phyloP scores from a whole-genome alignment of 2,329 filamentous ascomycete species.

The Pestalotiopsis fici region DNA sequence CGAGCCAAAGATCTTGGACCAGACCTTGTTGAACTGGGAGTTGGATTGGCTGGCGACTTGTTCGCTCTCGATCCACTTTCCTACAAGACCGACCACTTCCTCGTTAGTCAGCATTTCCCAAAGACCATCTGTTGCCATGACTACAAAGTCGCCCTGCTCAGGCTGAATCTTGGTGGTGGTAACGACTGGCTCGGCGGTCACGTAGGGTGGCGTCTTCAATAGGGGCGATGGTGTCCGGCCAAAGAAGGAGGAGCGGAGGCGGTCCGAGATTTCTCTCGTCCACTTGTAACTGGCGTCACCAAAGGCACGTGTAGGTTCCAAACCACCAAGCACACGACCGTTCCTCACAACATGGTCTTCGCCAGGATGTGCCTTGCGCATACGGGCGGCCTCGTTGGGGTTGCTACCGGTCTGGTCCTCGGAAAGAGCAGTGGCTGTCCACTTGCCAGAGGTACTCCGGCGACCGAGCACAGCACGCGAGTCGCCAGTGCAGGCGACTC shows the following conservation, averaged over 20 bases:
- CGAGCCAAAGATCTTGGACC: conserved; percentile 65
- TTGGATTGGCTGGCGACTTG: conserved; percentile 54
- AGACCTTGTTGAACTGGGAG: conserved; percentile 70
- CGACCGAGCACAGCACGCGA: conserved; percentile 93
- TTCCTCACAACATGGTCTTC: conserved; percentile 87
- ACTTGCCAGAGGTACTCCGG: conserved; percentile 77
- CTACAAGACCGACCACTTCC: conserved; percentile 94
- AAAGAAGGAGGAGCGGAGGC: conserved; percentile 85
- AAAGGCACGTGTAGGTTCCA: conserved; percentile 93
- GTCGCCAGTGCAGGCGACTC: conserved; percentile 95
- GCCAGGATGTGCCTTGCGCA: conserved; percentile 84
- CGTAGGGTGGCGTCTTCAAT: conserved; percentile 91
- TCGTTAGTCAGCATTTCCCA: conserved; percentile 99
- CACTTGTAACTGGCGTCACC: conserved; percentile 98
- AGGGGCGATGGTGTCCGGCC: conserved; percentile 75
- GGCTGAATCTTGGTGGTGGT: conserved; percentile 92
- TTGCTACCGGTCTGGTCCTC: conserved; percentile 94
- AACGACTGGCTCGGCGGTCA: conserved; percentile 92
- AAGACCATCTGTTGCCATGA: conserved; percentile 93
- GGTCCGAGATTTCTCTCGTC: conserved; percentile 80
- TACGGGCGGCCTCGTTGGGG: conserved; percentile 77
- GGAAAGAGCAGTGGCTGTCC: conserved; percentile 87
- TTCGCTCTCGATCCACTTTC: conserved; percentile 85
- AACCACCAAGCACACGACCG: conserved; percentile 85
- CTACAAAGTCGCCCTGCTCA: conserved; percentile 88